These are phyloP conservation scores for Sphaerulina populicola DNA, from an alignment of 2,329 filamentous ascomycete genomes.

Conservation along the genomic window DNA sequence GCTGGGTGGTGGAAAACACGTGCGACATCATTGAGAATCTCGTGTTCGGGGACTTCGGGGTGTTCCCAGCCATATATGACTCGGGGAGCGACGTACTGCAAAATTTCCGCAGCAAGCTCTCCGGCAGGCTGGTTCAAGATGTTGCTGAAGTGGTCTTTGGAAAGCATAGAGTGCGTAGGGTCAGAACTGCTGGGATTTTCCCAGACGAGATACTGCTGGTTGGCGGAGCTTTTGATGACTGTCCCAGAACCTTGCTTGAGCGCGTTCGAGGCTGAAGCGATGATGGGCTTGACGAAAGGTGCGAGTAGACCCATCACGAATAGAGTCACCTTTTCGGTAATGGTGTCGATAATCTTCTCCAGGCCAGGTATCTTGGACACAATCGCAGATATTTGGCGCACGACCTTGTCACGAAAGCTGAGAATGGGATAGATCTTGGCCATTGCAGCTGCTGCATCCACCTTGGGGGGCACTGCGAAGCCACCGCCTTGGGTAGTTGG, in stretches of 20 bases:
- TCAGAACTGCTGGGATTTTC: constrained; percentile 41
- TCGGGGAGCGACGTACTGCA: constrained; percentile 81
- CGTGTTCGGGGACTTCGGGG: constrained; percentile 68
- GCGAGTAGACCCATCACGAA: constrained; percentile 87
- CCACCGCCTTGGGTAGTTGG: constrained; percentile 34
- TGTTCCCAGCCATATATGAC: constrained; percentile 92
- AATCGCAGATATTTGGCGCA: constrained; percentile 72
- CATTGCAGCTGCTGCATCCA: constrained; percentile 31
- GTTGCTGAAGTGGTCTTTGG: constrained; percentile 47
- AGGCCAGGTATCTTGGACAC: constrained; percentile 89
- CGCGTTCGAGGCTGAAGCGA: constrained; percentile 72
- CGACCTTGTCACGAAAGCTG: constrained; percentile 86
- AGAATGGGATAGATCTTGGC: constrained; percentile 86
- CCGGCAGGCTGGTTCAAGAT: constrained; percentile 44
- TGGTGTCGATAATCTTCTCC: constrained; percentile 81
- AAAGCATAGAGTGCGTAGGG: constrained; percentile 46
- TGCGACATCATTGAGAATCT: constrained; percentile 73
- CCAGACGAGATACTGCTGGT: constrained; percentile 46
- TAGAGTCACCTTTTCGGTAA: constrained; percentile 83
- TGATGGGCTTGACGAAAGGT: constrained; percentile 86
- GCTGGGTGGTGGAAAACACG: constrained; percentile 87
- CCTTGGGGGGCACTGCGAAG: constrained; percentile 21
- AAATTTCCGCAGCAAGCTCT: constrained; percentile 47
- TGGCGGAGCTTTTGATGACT: constrained; percentile 48
- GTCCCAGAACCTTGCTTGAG: constrained; percentile 78